Conservation (phyloP, 2,329 filamentous ascomycete species). For the Aspergillus phoenicis region DNA sequence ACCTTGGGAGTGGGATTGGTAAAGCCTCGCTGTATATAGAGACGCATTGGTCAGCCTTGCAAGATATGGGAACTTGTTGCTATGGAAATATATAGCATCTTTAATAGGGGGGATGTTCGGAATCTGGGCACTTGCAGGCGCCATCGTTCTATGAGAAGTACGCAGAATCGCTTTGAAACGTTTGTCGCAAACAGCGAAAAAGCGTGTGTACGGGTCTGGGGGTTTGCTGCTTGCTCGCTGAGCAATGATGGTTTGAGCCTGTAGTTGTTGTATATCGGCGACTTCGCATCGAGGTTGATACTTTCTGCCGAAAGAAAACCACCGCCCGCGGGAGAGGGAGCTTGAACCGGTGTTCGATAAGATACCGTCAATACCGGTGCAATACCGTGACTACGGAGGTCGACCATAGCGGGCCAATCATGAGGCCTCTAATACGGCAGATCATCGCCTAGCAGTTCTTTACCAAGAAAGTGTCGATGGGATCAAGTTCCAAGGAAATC, state of each 20-base stretch:
- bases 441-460: not conserved
- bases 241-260: not conserved
- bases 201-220: not conserved
- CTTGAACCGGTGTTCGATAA: not conserved
- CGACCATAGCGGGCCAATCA: not conserved
- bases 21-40: constrained; percentile 44
- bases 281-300: not conserved
- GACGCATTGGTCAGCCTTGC: not conserved
- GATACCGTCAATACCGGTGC: not conserved
- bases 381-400: not conserved
- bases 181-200: not conserved
- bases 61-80: not conserved
- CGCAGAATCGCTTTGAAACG: not conserved
- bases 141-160: constrained; percentile 24
- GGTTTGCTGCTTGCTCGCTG: not conserved
- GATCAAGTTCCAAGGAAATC: not conserved
- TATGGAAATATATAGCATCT: not conserved
- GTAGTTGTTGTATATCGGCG: not conserved
- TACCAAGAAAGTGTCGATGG: not conserved
- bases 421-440: not conserved
- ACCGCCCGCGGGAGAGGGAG: not conserved
- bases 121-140: constrained; percentile 34
- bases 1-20: constrained; percentile 53
- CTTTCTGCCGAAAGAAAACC: not conserved
- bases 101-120: not conserved